phyloP scores from a whole-genome alignment of 176 grass and related monocot genomes.

The Eragrostis nindensis region DNA sequence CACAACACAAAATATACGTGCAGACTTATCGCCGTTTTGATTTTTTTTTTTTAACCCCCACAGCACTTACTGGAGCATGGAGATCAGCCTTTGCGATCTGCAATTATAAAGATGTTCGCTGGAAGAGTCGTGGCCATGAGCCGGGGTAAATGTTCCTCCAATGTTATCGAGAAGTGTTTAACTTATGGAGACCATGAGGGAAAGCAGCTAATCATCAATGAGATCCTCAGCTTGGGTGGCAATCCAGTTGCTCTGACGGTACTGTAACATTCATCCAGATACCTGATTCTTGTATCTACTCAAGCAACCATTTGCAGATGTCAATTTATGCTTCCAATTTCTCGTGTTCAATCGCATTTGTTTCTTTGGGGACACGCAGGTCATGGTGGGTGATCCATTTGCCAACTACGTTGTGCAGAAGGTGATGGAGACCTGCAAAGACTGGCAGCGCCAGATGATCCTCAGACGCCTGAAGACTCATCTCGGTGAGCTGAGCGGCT shows the following conservation, averaged over 20 bases:
- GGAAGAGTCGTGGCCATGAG: constrained; percentile 7
- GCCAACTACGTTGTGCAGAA: constrained; percentile 45
- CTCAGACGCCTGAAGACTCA: not conserved
- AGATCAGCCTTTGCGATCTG: not conserved
- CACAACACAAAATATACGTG: no score
- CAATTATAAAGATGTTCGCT: not conserved
- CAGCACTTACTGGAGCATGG: constrained; percentile 13
- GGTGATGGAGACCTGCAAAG: constrained; percentile 29
- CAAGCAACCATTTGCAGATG: no score
- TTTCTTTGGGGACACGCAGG: constrained; percentile 22
- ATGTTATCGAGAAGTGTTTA: constrained; percentile 27
- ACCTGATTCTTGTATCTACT: constrained; percentile 10
- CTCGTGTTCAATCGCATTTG: no score
- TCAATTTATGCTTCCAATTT: no score
- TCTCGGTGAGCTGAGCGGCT: not conserved
- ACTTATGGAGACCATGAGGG: not conserved
- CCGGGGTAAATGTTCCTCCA: constrained; percentile 9
- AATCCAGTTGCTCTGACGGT: not conserved
- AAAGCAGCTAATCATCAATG: not conserved
- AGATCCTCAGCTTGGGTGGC: not conserved
- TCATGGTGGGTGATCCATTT: constrained; percentile 34
- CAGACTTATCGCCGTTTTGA: not conserved
- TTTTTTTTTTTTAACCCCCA: not conserved
- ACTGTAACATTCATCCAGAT: constrained; percentile 5
- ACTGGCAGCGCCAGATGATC: constrained; percentile 13